These are phyloP conservation scores for Globisporangium rhizosaccharum DNA, from an alignment of 352 stramenopile species.

Conservation along the genomic window DNA sequence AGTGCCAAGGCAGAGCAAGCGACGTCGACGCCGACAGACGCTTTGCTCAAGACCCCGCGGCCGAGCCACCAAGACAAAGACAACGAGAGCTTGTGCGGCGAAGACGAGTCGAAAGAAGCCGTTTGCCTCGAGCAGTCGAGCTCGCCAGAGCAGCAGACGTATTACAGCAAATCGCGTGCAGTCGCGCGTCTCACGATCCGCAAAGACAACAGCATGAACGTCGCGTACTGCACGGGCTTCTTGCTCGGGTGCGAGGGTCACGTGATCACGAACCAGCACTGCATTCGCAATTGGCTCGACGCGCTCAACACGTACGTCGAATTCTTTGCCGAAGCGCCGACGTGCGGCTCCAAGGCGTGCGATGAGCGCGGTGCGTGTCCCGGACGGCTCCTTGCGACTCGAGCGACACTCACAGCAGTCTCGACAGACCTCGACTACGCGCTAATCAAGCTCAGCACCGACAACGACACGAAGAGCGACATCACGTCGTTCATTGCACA, in stretches of 20 bases:
- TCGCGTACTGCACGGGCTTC: constrained; percentile 70
- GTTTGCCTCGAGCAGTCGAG: constrained; percentile 37
- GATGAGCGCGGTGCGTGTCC: constrained; percentile 39
- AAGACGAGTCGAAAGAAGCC: constrained; percentile 65
- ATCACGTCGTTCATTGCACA: constrained; percentile 31
- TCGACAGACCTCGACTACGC: constrained; percentile 39
- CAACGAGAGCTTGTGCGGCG: constrained; percentile 61
- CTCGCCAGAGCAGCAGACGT: constrained; percentile 19
- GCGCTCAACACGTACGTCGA: constrained; percentile 64
- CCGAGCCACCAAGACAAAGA: constrained; percentile 7
- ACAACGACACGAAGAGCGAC: constrained; percentile 19
- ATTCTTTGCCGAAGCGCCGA: constrained; percentile 52
- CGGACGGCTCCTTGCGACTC: constrained; percentile 26
- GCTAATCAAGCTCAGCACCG: constrained; percentile 32
- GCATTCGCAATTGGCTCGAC: constrained; percentile 53
- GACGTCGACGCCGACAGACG: constrained; percentile 1
- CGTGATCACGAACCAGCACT: constrained; percentile 79
- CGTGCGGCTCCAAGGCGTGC: constrained; percentile 27
- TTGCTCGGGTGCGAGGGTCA: constrained; percentile 71
- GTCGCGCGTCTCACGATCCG: constrained; percentile 64
- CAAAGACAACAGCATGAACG: constrained; percentile 51
- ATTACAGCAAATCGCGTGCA: constrained; percentile 36
- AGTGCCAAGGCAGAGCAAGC: constrained; percentile 7
- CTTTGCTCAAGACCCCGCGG: neutral
- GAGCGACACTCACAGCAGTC: constrained; percentile 30